Evolutionary conservation across 2,329 filamentous ascomycete species (phyloP).

Genomic region (Cytospora piceicola): DNA sequence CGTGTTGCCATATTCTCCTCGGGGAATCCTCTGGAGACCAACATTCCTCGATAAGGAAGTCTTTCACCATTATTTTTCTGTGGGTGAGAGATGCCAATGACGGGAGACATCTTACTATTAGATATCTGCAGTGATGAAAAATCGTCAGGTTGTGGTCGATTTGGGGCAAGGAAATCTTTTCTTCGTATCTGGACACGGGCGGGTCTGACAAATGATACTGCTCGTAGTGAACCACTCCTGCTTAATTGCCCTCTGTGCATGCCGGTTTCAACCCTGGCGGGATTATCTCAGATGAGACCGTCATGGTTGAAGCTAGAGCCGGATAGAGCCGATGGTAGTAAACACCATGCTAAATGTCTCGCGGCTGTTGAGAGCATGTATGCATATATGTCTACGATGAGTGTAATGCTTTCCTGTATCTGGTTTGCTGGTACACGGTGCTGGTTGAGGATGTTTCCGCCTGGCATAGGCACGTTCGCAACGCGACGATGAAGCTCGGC

Average conservation of each 20-base stretch:
- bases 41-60: constrained; percentile 67
- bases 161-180: not conserved
- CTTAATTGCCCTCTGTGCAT: not conserved
- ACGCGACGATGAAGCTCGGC: not conserved
- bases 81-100: constrained; percentile 64
- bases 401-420: not conserved
- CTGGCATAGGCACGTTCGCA: not conserved
- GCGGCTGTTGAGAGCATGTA: not conserved
- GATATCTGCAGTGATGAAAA: not conserved
- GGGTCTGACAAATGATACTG: not conserved
- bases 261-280: not conserved
- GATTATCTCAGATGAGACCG: not conserved
- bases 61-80: constrained; percentile 51
- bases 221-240: not conserved
- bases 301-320: not conserved
- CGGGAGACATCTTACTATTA: constrained; percentile 54
- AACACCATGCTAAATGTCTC: too few relatives aligned
- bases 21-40: constrained; percentile 61
- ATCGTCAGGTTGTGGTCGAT: constrained; percentile 16
- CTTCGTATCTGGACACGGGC: not conserved
- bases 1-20: constrained; percentile 60
- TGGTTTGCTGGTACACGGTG: not conserved
- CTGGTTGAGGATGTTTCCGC: not conserved
- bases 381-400: too few relatives aligned
- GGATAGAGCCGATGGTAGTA: not conserved